These are phyloP conservation scores for Macrolepiota dolichaula DNA, from an alignment of 768 basidiomycete species.

Conservation along the genomic window DNA sequence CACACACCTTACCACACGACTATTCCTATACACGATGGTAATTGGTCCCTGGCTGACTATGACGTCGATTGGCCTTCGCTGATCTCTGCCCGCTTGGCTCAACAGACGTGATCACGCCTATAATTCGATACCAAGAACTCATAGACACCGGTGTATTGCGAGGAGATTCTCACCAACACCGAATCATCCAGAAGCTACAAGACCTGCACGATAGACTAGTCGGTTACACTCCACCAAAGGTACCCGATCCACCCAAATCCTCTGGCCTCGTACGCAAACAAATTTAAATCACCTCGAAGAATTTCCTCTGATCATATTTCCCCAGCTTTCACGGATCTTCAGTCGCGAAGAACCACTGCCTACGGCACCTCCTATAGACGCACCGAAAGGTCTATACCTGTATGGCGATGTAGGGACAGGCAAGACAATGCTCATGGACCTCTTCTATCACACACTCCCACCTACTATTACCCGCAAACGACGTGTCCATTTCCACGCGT, in stretches of 20 bases:
- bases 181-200: constrained; percentile 82
- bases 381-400: constrained; percentile 89
- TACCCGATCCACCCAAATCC: constrained; percentile 41
- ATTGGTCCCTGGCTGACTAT: neutral
- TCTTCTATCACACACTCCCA: constrained; percentile 87
- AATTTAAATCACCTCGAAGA: constrained; percentile 12
- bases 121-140: constrained; percentile 43
- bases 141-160: constrained; percentile 49
- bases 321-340: constrained; percentile 47
- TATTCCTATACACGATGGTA: constrained; percentile 2
- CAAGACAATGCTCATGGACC: constrained; percentile 99
- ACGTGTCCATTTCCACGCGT: constrained; percentile 96
- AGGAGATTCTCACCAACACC: constrained; percentile 80
- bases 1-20: neutral
- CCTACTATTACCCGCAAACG: constrained; percentile 64
- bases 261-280: constrained; percentile 35
- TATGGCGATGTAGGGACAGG: constrained; percentile 97
- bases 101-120: constrained; percentile 34
- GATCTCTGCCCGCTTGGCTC: neutral
- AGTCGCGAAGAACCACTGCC: constrained; percentile 33
- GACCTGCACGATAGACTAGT: constrained; percentile 69
- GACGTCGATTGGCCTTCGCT: constrained; percentile 1
- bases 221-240: constrained; percentile 65
- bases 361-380: constrained; percentile 41
- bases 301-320: neutral